Evolutionary conservation across 75 land plant species (phyloP), one percentile per base, ranked within the genome.

Genomic region (Pinus taeda): DNA sequence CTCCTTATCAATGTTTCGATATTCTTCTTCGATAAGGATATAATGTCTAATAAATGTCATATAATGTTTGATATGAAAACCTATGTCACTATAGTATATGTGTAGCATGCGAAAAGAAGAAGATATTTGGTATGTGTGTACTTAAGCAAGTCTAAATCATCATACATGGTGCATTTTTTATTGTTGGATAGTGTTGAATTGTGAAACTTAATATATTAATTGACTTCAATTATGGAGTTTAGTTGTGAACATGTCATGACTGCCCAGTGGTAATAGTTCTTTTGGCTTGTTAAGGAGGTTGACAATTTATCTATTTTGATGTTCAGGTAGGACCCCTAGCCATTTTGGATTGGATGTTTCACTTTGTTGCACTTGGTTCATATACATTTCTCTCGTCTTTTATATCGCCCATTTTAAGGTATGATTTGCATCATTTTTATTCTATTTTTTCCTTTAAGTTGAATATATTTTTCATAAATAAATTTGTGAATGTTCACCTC

Each of bases 341-440:
- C 36, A 82, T 96, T 18, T 59, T 92, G 33, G 90, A 92, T 71
- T 96, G 97, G 97, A 83, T 81, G 64, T 71, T 84, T 24, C 99
- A 96, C 85, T 96, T 94, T 75, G 29, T 77, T 33, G 83, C 83
- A 82, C 86, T 96, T 63, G 97, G 95, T 58, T 71, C 82, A 57
- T 96, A 92, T 73, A 92, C 95, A 12, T 79, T 90, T 75, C 90
- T 94, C 12, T 92, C 88, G 60, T 77, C 85, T 36, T 78, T 71
- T 45, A n/a, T 88, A 29, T 88, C 91, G 20, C 92, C 91, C 56
- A n/a, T 74, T 26, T 78, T 93, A 4, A 79, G 86, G 98, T 95
- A 91, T 83, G 62, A 42, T 33, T 63, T 58, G 55, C 6, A 30
- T 55, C 66, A 6, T 22, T 76, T 76, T 57, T 6, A 29, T 70